Evolutionary conservation across 345 rosid species (phyloP).

Genomic region (Gossypium stocksii): DNA sequence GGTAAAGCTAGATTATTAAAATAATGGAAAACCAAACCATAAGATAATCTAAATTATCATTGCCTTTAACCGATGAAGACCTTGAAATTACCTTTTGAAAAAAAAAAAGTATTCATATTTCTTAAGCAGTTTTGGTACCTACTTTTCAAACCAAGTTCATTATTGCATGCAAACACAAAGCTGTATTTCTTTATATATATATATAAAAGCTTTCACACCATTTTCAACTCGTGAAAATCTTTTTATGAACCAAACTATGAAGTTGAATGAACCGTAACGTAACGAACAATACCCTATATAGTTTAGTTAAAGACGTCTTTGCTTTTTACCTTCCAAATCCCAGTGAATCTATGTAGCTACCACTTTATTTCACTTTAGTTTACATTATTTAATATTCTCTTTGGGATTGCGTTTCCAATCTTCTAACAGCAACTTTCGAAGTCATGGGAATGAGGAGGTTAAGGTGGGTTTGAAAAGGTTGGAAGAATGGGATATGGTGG

Average conservation of each 20-base stretch:
- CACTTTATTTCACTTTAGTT: conserved; percentile 7
- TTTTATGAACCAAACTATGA: not conserved
- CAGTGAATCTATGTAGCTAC: not conserved
- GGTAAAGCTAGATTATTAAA: not conserved
- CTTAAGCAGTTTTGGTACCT: not conserved
- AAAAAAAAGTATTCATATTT: not conserved
- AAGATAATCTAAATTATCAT: conserved; percentile 5
- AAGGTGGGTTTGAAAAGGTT: not conserved
- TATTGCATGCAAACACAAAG: not conserved
- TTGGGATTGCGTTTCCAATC: conserved; percentile 4
- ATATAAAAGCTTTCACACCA: not conserved
- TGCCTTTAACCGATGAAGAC: conserved; percentile 8
- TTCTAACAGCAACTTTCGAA: conserved; percentile 1
- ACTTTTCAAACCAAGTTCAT: conserved; percentile 14
- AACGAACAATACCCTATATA: not conserved
- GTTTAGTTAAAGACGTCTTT: not conserved
- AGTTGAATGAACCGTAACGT: not conserved
- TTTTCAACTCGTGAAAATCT: not conserved
- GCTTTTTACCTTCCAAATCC: conserved; percentile 1
- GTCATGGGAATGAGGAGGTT: not conserved
- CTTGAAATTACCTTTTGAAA: not conserved
- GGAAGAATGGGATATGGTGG: not conserved
- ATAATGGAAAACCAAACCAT: not conserved
- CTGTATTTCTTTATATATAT: not conserved
- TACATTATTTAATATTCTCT: not conserved